Percentiles rank a stretch among this genome's conserved stretches.
Evolutionary conservation across 1,139 yeast genomes (phyloP).

Genomic region (Wickerhamomyces sp.): DNA sequence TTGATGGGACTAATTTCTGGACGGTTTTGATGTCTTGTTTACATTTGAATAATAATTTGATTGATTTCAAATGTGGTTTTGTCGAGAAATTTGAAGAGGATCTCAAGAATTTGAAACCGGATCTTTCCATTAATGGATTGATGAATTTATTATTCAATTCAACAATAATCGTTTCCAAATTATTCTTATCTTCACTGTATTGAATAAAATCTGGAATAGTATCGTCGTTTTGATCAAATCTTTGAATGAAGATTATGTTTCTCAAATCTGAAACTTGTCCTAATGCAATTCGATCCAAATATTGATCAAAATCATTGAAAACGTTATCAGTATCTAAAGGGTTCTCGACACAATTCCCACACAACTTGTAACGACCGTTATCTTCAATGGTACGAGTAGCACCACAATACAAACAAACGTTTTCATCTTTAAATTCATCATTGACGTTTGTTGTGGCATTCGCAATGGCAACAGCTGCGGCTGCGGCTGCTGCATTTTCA

Average conservation of each 20-base stretch:
- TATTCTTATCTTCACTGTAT: constrained; percentile 7
- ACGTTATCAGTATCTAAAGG: constrained; percentile 20
- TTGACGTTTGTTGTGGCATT: constrained; percentile 5
- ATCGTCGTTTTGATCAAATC: constrained; percentile 9
- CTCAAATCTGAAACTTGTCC: constrained; percentile 14
- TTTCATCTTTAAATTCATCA: constrained; percentile 13
- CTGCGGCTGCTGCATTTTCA: constrained; percentile 2
- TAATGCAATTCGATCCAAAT: constrained; percentile 11
- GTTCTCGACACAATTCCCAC: constrained; percentile 21
- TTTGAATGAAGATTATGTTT: constrained; percentile 18
- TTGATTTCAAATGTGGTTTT: constrained; percentile 19
- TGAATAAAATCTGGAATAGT: constrained; percentile 13
- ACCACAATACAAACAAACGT: constrained; percentile 21
- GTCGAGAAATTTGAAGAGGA: constrained; percentile 16
- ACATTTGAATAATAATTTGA: constrained; percentile 21
- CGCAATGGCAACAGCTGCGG: constrained; percentile 1
- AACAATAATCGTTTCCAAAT: constrained; percentile 10
- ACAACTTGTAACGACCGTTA: constrained; percentile 22
- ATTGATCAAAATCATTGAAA: constrained; percentile 17
- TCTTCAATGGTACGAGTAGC: constrained; percentile 18
- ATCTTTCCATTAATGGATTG: constrained; percentile 13
- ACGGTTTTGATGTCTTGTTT: constrained; percentile 22
- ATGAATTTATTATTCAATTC: constrained; percentile 14
- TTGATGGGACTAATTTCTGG: constrained; percentile 9
- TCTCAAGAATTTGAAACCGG: constrained; percentile 22